Evolutionary conservation across 2,329 filamentous ascomycete species (phyloP).

Genomic region (Teratosphaeria pseudoeucalypti): DNA sequence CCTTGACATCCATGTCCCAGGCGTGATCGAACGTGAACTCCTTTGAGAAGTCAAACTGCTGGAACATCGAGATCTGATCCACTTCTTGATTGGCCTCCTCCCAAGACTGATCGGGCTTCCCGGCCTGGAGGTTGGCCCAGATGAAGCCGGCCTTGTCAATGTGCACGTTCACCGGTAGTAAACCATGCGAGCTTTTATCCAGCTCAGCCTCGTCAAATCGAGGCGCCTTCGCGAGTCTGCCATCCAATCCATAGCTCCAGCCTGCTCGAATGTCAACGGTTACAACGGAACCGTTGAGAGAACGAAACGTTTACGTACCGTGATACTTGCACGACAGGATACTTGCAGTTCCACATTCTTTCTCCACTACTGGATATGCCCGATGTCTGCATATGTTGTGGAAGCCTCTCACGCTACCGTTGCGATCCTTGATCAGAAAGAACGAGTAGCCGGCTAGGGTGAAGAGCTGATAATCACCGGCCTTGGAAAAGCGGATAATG

Average conservation of each 20-base stretch:
- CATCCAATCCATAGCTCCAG: background rate
- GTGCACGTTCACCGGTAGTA: background rate
- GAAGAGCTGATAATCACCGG: conserved; percentile 44
- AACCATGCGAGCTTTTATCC: background rate
- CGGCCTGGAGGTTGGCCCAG: background rate
- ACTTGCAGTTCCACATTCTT: conserved; percentile 39
- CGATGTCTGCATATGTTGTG: conserved; percentile 53
- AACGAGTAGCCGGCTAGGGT: conserved; percentile 46
- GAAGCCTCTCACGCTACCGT: conserved; percentile 46
- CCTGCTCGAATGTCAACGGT: background rate
- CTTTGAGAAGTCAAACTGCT: conserved; percentile 37
- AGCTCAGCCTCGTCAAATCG: background rate
- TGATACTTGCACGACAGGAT: conserved; percentile 52
- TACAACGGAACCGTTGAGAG: background rate
- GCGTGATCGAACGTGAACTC: conserved; percentile 34
- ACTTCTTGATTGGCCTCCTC: background rate
- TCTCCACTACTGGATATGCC: conserved; percentile 47
- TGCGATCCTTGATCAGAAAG: conserved; percentile 35
- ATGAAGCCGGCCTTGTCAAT: conserved; percentile 1
- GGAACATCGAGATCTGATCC: conserved; percentile 1
- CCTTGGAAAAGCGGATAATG: conserved; percentile 38
- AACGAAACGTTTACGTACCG: conserved; percentile 22
- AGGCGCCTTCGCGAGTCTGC: background rate
- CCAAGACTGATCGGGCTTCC: background rate
- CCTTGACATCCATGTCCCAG: background rate